These are phyloP conservation scores for Zalaria obscura DNA, from an alignment of 2,329 filamentous ascomycete genomes.

Conservation along the genomic window DNA sequence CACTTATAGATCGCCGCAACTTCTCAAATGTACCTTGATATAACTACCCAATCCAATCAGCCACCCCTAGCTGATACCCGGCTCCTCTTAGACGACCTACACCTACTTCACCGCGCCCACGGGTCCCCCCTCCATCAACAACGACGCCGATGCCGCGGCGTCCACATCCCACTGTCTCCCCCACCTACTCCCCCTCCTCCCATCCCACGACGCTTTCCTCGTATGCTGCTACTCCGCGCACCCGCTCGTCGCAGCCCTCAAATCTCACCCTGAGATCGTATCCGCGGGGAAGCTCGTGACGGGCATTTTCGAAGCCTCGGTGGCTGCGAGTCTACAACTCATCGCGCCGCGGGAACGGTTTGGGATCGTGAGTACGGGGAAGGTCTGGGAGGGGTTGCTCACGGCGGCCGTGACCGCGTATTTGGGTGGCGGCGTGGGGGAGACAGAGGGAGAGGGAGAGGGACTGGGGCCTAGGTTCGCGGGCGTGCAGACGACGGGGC, in stretches of 20 bases:
- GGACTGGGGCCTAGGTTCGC: slow-evolving; percentile 41
- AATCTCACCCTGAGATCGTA: slow-evolving; percentile 24
- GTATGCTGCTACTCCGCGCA: slow-evolving; percentile 84
- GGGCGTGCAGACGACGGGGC: slow-evolving; percentile 68
- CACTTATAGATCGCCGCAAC: slow-evolving; percentile 29
- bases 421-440: slow-evolving; percentile 33
- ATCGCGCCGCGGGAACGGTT: slow-evolving; percentile 43
- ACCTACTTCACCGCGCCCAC: slow-evolving; percentile 52
- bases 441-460: slow-evolving; percentile 13
- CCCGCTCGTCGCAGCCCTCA: slow-evolving; percentile 53
- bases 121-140: slow-evolving; percentile 65
- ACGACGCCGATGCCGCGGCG: slow-evolving; percentile 49
- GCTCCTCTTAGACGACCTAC: slow-evolving; percentile 29
- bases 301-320: slow-evolving; percentile 79
- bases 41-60: neutral
- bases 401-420: slow-evolving; percentile 48
- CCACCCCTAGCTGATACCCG: slow-evolving; percentile 2
- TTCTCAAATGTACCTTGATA: slow-evolving; percentile 23
- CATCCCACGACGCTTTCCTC: slow-evolving; percentile 58
- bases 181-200: slow-evolving; percentile 32
- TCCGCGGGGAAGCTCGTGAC: slow-evolving; percentile 42
- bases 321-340: slow-evolving; percentile 48
- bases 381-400: slow-evolving; percentile 67
- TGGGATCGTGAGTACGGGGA: slow-evolving; percentile 80
- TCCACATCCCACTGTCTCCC: slow-evolving; percentile 50